phyloP scores from a whole-genome alignment of 2,329 filamentous ascomycete species.

The Xylariaceae sp. region DNA sequence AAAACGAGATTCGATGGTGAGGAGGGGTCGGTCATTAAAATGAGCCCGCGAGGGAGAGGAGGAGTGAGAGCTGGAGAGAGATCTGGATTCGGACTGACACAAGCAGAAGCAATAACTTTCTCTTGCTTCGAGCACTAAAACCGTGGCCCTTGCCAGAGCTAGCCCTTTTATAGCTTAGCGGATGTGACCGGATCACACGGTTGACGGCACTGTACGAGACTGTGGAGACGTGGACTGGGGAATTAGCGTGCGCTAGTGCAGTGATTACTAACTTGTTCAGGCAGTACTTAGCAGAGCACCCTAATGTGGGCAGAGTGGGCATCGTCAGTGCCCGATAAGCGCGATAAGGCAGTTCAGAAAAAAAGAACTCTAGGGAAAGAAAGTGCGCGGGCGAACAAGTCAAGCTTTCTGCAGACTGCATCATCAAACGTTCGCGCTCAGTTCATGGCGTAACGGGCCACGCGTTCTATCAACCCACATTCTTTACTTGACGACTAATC shows the following conservation, averaged over 20 bases:
- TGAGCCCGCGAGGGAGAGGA: background rate
- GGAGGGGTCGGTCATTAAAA: background rate
- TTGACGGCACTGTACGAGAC: too few species aligned
- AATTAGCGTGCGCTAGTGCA: background rate
- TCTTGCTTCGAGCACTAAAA: background rate
- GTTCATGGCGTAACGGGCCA: background rate
- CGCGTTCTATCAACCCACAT: background rate
- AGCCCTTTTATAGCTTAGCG: background rate
- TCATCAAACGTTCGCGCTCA: background rate
- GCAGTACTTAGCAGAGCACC: background rate
- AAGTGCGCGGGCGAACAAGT: too few species aligned
- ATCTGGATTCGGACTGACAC: background rate
- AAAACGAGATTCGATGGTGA: background rate
- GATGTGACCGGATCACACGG: background rate
- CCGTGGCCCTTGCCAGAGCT: background rate
- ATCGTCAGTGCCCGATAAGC: conserved; percentile 4
- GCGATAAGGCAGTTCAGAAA: conserved; percentile 17
- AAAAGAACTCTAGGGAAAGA: conserved; percentile 9
- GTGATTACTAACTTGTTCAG: background rate
- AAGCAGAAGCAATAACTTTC: background rate
- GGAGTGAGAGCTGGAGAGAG: background rate
- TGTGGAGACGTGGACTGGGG: too few species aligned
- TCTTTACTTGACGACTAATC: conserved; percentile 5
- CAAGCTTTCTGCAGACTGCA: background rate
- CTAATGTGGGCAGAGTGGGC: background rate